Conservation (phyloP, 768 basidiomycete species). For the Amanita thiersii region DNA sequence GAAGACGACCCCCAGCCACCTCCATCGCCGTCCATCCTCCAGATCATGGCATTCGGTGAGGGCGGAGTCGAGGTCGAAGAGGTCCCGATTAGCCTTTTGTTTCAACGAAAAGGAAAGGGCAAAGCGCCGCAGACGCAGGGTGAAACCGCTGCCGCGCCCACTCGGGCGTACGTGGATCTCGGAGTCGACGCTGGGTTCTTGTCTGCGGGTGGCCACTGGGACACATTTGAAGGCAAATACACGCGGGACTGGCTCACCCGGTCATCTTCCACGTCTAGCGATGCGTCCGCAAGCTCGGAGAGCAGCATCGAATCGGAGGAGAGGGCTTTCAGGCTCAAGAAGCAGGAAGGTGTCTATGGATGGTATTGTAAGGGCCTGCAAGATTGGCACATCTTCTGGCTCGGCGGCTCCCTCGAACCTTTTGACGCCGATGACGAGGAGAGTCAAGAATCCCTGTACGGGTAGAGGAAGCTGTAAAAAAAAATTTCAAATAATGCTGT, state of each 20-base stretch:
- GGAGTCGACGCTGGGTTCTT: conserved; percentile 60
- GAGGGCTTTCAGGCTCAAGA: conserved; percentile 32
- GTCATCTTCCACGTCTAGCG: conserved; percentile 34
- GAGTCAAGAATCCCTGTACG: too few relatives aligned
- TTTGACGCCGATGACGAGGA: not conserved
- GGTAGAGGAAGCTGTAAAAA: too few relatives aligned
- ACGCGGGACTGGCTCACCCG: conserved; percentile 26
- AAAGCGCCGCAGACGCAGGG: conserved; percentile 23
- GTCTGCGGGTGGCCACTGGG: conserved; percentile 44
- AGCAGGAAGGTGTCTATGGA: conserved; percentile 65
- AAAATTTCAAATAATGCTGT: too few relatives aligned
- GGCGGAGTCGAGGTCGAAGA: conserved; percentile 74
- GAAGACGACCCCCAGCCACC: conserved; percentile 16
- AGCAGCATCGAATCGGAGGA: conserved; percentile 49
- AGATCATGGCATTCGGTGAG: conserved; percentile 62
- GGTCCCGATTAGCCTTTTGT: conserved; percentile 43
- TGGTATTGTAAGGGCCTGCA: conserved; percentile 68
- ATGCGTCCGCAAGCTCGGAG: conserved; percentile 33
- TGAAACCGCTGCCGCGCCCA: too few relatives aligned
- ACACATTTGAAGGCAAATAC: conserved; percentile 30
- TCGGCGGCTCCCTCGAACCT: conserved; percentile 44
- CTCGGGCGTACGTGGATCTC: conserved; percentile 49
- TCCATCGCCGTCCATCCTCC: conserved; percentile 56
- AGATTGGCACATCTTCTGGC: conserved; percentile 81
- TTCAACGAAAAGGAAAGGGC: conserved; percentile 39